Evolutionary conservation across 2,329 filamentous ascomycete species (phyloP), one percentile per base, ranked within the genome.

Genomic region (Xenosphaeropsis pyriputrescens): DNA sequence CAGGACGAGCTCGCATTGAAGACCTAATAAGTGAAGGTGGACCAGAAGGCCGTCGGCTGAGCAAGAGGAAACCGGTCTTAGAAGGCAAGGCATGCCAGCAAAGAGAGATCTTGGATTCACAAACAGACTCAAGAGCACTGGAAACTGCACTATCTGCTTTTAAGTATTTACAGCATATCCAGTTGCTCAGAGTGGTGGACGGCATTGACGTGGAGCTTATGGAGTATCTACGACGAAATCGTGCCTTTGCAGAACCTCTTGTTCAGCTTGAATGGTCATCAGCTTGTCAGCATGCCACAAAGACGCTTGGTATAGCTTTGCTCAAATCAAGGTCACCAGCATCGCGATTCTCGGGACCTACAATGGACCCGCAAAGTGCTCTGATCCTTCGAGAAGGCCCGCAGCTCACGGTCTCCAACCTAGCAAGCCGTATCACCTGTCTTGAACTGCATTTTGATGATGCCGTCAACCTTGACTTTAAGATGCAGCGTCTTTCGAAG

Each of bases 101-200:
- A 37, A 45, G 37, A 30, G 29, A 35, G 18, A 49, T 55, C 16
- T 43, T 50, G 17, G 32, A 44, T 7, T 36, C 44, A 14, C 30
- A 33, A 19, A 39, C 44, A 2, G 51, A 54, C 42, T 18, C 40
- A 15, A 19, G 40, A 18, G 39, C 16, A n/a, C 37, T 56, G 14
- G 19, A 44, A 7, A 32, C 26, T 16, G 52, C 51, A 7, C 36
- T 56, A 7, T 38, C 36, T 12, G 66, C 68, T 2, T 80, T 81
- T 48, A 67, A 63, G 2, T 64, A 65, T 18, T 62, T 82, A 9
- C 71, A 78, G 47, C 70, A 79, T 49, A 65, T 81, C 36, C 74
- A 79, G 43, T 65, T 82, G 12, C 63, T 81, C 18, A 68, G 72
- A 5, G 57, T 79, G 11, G 68, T 74, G 44, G 74, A 79, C 42